Conservation (phyloP, 2,329 filamentous ascomycete genomes). For the Fusarium abutilonis region DNA sequence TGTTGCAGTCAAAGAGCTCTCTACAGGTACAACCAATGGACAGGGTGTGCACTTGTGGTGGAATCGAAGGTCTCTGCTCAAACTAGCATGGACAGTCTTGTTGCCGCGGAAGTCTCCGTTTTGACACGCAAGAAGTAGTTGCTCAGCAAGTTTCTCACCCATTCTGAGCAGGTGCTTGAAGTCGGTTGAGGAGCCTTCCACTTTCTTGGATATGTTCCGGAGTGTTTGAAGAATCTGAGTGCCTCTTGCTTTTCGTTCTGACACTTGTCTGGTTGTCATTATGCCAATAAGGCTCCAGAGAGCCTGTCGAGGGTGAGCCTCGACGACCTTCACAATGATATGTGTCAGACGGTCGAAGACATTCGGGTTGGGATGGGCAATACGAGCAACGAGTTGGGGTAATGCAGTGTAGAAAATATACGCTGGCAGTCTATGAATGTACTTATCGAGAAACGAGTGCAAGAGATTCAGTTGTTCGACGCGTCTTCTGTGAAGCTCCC, state of each 20-base stretch:
- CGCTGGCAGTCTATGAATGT: slow-evolving; percentile 75
- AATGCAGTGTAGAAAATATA: slow-evolving; percentile 85
- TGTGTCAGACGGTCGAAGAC: slow-evolving; percentile 80
- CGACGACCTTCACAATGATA: slow-evolving; percentile 88
- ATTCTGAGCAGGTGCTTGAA: slow-evolving; percentile 76
- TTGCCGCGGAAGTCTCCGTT: slow-evolving; percentile 77
- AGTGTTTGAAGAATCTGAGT: slow-evolving; percentile 62
- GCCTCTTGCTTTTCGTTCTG: slow-evolving; percentile 69
- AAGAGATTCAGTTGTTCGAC: slow-evolving; percentile 74
- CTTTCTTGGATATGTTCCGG: slow-evolving; percentile 59
- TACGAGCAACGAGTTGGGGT: slow-evolving; percentile 94
- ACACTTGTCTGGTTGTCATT: slow-evolving; percentile 78
- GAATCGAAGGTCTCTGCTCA: slow-evolving; percentile 82
- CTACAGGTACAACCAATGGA: slow-evolving; percentile 86
- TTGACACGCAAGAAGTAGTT: slow-evolving; percentile 82
- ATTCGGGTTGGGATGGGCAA: slow-evolving; percentile 82
- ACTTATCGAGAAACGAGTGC: slow-evolving; percentile 81
- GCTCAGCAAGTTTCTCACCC: slow-evolving; percentile 84
- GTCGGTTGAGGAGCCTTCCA: slow-evolving; percentile 64
- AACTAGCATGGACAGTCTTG: slow-evolving; percentile 73
- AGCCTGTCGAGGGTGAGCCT: slow-evolving; percentile 87
- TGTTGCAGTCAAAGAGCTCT: slow-evolving; percentile 82
- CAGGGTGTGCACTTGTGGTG: slow-evolving; percentile 85
- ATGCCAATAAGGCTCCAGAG: slow-evolving; percentile 92
- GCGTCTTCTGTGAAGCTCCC: slow-evolving; percentile 64